Evolutionary conservation across 1,284 basidiomycete genomes (phyloP).

Genomic region (Tilletia caries): DNA sequence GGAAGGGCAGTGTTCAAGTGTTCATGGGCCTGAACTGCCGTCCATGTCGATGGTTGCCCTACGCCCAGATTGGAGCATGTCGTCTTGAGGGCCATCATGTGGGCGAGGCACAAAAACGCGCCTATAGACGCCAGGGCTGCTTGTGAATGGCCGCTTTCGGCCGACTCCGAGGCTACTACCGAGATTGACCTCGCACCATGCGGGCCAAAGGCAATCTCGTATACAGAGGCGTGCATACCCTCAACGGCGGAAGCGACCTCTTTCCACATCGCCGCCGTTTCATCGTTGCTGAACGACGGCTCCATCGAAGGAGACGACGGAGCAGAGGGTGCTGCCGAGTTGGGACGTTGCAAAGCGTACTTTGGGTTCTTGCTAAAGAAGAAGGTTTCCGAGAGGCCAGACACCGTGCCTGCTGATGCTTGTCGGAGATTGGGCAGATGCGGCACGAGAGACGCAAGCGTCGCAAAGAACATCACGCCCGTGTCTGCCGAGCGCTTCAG

Average conservation of each 20-base stretch:
- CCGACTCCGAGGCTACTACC: background rate
- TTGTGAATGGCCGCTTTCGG: background rate
- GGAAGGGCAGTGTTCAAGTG: conserved; percentile 21
- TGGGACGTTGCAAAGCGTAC: background rate
- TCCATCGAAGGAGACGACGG: background rate
- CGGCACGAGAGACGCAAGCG: background rate
- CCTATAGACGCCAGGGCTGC: conserved; percentile 11
- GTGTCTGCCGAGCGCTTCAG: background rate
- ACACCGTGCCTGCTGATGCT: background rate
- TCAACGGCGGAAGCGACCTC: background rate
- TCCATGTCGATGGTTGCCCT: background rate
- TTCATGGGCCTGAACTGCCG: background rate
- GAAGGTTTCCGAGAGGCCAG: background rate
- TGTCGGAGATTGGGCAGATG: background rate
- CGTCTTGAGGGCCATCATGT: conserved; percentile 2
- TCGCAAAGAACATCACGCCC: conserved; percentile 11
- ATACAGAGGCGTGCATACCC: conserved; percentile 1
- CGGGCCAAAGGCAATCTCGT: conserved; percentile 14
- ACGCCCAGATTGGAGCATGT: background rate
- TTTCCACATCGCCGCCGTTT: conserved; percentile 10
- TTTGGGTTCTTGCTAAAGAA: background rate
- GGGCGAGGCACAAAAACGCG: conserved; percentile 20
- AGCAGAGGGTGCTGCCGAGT: background rate
- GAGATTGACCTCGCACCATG: background rate
- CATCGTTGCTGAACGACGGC: background rate